phyloP scores from a whole-genome alignment of 1,284 basidiomycete genomes.

The Fomitopsis palustris region DNA sequence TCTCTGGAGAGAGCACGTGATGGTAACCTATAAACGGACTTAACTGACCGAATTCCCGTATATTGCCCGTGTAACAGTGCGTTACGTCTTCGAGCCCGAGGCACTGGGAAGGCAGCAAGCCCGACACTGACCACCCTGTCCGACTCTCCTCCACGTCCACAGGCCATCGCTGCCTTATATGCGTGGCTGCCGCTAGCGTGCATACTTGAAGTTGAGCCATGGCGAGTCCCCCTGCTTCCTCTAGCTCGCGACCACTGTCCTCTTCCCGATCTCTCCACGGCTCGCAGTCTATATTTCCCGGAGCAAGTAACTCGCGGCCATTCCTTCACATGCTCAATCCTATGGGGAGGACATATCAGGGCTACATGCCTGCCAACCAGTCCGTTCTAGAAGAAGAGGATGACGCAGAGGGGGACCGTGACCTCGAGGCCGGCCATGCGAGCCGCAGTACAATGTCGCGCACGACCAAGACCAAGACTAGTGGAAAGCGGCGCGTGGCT shows the following conservation, averaged over 20 bases:
- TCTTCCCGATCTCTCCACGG: conserved; percentile 27
- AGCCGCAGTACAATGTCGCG: conserved; percentile 25
- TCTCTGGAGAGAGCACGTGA: background rate
- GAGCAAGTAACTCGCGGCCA: conserved; percentile 55
- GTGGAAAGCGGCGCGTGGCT: conserved; percentile 48
- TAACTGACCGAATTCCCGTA: background rate
- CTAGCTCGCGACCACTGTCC: conserved; percentile 9
- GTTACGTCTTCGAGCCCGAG: conserved; percentile 7
- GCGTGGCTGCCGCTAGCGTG: background rate
- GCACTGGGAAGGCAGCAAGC: background rate
- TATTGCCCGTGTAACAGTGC: background rate
- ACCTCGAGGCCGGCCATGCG: conserved; percentile 48
- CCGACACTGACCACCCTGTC: conserved; percentile 3
- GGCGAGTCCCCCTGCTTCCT: conserved; percentile 5
- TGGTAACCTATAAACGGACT: background rate
- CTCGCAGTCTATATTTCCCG: conserved; percentile 44
- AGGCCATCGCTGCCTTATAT: background rate
- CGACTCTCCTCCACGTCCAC: background rate
- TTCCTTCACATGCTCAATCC: conserved; percentile 84
- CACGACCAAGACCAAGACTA: conserved; percentile 32
- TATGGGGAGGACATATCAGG: conserved; percentile 64
- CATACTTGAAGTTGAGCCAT: background rate
- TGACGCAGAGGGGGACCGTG: conserved; percentile 39
- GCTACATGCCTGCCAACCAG: conserved; percentile 67
- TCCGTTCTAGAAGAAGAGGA: conserved; percentile 60